phyloP scores from a whole-genome alignment of 305 asterid species.

The Petunia hybrid region DNA sequence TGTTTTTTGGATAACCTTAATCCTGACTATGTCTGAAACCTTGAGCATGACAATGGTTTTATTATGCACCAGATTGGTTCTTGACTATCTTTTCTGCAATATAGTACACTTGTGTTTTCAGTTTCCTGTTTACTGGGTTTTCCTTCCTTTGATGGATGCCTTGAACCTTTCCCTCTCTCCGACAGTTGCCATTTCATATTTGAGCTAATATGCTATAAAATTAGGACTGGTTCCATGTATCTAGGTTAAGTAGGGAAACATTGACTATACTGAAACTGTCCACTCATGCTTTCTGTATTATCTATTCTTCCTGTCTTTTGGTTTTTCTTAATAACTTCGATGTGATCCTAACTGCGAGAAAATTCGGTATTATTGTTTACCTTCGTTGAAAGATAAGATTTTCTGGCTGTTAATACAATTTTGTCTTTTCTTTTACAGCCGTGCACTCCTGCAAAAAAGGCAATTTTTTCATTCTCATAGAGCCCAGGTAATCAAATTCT shows the following conservation, averaged over 20 bases:
- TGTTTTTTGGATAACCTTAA: background rate
- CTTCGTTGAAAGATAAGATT: conserved; percentile 11
- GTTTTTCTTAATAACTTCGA: conserved; percentile 24
- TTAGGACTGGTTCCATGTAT: background rate
- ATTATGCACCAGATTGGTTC: background rate
- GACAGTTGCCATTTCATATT: background rate
- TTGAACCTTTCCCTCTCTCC: background rate
- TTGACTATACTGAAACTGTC: conserved; percentile 14
- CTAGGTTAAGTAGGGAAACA: conserved; percentile 17
- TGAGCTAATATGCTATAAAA: conserved; percentile 11
- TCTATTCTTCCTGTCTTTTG: background rate
- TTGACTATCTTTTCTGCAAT: conserved; percentile 20
- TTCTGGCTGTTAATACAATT: conserved; percentile 27
- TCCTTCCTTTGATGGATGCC: conserved; percentile 23
- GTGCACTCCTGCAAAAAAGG: conserved; percentile 92
- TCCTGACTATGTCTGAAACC: conserved; percentile 15
- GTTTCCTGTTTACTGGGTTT: background rate
- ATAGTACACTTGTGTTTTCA: conserved; percentile 14
- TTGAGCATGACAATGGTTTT: background rate
- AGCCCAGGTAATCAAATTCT: conserved; percentile 81
- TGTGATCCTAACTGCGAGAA: conserved; percentile 11
- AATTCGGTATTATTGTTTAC: conserved; percentile 7
- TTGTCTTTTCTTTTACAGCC: conserved; percentile 54
- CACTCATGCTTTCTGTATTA: conserved; percentile 9
- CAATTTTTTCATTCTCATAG: conserved; percentile 99